These are phyloP conservation scores for Wickerhamomyces sp. DNA, from an alignment of 1,139 yeast genomes.

Conservation along the genomic window DNA sequence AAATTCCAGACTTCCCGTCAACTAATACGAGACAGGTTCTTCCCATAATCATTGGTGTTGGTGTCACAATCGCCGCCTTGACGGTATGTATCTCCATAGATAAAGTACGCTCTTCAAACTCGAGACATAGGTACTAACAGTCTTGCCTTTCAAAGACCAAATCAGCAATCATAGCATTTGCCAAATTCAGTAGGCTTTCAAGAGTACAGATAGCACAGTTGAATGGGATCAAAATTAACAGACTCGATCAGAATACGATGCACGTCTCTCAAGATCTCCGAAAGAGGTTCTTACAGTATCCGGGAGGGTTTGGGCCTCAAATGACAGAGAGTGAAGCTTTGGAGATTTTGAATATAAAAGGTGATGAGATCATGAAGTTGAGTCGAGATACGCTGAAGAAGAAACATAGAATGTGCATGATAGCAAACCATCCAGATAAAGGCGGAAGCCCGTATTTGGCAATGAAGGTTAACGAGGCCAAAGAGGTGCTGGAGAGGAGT, in stretches of 20 bases:
- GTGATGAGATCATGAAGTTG: slow-evolving; percentile 43
- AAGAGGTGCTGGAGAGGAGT: slow-evolving; percentile 56
- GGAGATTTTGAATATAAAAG: slow-evolving; percentile 47
- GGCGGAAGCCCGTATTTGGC: slow-evolving; percentile 31
- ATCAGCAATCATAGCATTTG: slow-evolving; percentile 42
- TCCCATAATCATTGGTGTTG: slow-evolving; percentile 55
- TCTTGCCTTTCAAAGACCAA: slow-evolving; percentile 24
- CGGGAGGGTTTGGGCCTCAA: slow-evolving; percentile 44
- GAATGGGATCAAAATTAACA: slow-evolving; percentile 29
- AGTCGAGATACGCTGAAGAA: slow-evolving; percentile 41
- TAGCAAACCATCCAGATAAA: slow-evolving; percentile 32
- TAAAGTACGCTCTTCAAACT: not conserved
- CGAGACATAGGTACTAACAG: not conserved
- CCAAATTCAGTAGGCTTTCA: slow-evolving; percentile 39
- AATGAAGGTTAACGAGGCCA: slow-evolving; percentile 73
- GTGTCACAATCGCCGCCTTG: slow-evolving; percentile 50
- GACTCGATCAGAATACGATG: slow-evolving; percentile 12
- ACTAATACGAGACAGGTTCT: no score
- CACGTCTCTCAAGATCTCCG: slow-evolving; percentile 21
- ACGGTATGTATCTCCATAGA: slow-evolving; percentile 27
- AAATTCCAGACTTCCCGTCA: no score
- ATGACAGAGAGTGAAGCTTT: slow-evolving; percentile 64
- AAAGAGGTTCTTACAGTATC: slow-evolving; percentile 33
- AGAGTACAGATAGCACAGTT: slow-evolving; percentile 53
- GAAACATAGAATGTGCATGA: slow-evolving; percentile 60